phyloP scores from a whole-genome alignment of 495 filamentous ascomycete genomes.

The Penicillium cosmopolitanum region DNA sequence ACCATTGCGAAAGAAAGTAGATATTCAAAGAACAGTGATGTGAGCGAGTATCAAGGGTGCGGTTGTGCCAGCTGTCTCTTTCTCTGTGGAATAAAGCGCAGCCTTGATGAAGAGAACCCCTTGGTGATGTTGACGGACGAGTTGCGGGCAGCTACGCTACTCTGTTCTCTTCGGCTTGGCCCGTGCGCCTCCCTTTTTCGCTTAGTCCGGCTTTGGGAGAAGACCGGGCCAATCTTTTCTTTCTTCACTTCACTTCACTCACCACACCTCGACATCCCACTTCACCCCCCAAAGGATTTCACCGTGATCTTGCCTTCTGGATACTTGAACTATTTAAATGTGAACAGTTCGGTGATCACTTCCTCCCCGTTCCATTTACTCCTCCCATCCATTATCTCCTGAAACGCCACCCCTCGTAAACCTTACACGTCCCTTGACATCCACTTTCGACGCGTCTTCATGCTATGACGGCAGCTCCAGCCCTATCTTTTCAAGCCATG shows the following conservation, averaged over 20 bases:
- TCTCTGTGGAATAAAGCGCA: slow-evolving; percentile 7
- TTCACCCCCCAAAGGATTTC: background rate
- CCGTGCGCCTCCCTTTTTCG: slow-evolving; percentile 48
- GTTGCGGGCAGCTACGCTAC: slow-evolving; percentile 44
- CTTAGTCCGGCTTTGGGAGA: slow-evolving; percentile 33
- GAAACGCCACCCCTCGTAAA: slow-evolving; percentile 21
- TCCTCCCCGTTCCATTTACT: background rate
- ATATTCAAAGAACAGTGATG: slow-evolving; percentile 4
- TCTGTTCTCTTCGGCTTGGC: slow-evolving; percentile 53
- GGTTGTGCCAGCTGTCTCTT: background rate
- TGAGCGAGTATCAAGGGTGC: background rate
- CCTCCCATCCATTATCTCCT: background rate
- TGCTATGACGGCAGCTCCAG: slow-evolving; percentile 45
- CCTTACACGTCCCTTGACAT: slow-evolving; percentile 20
- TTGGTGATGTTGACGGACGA: slow-evolving; percentile 35
- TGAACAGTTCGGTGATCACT: background rate
- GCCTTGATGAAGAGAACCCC: slow-evolving; percentile 10
- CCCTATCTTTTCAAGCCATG: slow-evolving; percentile 42
- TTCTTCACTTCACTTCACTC: slow-evolving; percentile 22
- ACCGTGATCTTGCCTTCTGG: background rate
- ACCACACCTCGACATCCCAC: slow-evolving; percentile 11
- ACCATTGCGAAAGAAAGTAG: slow-evolving; percentile 29
- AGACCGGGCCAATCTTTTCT: background rate
- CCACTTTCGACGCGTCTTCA: slow-evolving; percentile 23
- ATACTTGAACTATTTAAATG: background rate